phyloP scores from a whole-genome alignment of 805 yeast genomes.

The Pichia exigua region DNA sequence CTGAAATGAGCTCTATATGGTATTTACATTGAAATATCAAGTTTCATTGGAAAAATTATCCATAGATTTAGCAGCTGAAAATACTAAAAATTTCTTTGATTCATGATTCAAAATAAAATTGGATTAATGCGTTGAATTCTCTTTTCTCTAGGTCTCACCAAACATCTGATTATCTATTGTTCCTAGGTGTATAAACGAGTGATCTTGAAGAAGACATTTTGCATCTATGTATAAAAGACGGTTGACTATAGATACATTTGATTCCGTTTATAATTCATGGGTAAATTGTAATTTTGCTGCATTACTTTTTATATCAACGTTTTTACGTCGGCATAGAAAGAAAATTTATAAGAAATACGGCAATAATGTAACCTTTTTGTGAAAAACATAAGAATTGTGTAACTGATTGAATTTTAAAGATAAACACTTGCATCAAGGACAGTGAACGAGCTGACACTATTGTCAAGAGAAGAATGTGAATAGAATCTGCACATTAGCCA shows the following conservation, averaged over 20 bases:
- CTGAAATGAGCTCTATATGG: conserved; percentile 31
- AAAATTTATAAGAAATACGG: too few species aligned
- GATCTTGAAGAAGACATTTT: not conserved
- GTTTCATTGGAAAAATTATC: not conserved
- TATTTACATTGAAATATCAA: conserved; percentile 4
- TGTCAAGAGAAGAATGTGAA: too few species aligned
- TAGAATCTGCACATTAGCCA: not conserved
- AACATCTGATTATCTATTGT: not conserved
- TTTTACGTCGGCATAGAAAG: not conserved
- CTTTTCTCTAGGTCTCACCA: not conserved
- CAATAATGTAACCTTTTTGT: not conserved
- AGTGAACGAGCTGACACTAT: not conserved
- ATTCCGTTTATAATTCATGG: not conserved
- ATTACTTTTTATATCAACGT: not conserved
- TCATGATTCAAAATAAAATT: not conserved
- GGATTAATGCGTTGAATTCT: not conserved
- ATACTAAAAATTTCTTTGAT: not conserved
- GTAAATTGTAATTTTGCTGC: not conserved
- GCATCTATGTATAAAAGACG: not conserved
- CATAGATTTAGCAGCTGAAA: not conserved
- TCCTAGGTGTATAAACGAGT: not conserved
- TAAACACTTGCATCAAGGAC: not conserved
- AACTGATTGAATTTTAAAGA: not conserved
- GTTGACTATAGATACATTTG: not conserved
- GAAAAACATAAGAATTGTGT: not conserved